Conservation (phyloP, 1,139 yeast species). For the Candida glucosophila region DNA sequence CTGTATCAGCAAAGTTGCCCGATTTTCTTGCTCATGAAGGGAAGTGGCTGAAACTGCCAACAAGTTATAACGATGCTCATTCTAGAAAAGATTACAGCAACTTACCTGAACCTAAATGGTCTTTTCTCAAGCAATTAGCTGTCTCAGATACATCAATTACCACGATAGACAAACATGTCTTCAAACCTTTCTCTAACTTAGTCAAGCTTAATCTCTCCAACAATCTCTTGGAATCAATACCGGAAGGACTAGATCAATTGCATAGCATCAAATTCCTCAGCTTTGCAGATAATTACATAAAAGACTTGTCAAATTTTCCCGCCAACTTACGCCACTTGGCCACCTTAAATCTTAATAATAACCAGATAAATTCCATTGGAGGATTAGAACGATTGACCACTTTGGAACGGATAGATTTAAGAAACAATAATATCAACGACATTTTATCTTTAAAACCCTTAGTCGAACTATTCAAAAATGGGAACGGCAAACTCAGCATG, state of each 20-base stretch:
- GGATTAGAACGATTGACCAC: conserved; percentile 40
- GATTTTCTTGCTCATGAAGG: neutral
- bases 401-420: conserved; percentile 48
- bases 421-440: conserved; percentile 40
- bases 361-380: conserved; percentile 33
- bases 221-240: conserved; percentile 42
- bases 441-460: conserved; percentile 26
- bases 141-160: conserved; percentile 48
- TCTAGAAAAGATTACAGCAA: conserved; percentile 9
- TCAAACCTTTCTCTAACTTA: conserved; percentile 41
- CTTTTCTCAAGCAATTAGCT: conserved; percentile 46
- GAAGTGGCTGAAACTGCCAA: too few species aligned
- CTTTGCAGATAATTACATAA: conserved; percentile 46
- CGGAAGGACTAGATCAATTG: conserved; percentile 44
- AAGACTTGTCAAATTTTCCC: conserved; percentile 32
- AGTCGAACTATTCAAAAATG: conserved; percentile 26
- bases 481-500: conserved; percentile 20
- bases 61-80: too few species aligned
- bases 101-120: conserved; percentile 44
- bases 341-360: conserved; percentile 48
- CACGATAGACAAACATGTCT: conserved; percentile 34
- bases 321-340: conserved; percentile 32
- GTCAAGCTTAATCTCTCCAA: conserved; percentile 52
- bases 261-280: conserved; percentile 45
- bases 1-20: conserved; percentile 14